phyloP scores from a whole-genome alignment of 345 rosid species.

The Populus pruinosa region DNA sequence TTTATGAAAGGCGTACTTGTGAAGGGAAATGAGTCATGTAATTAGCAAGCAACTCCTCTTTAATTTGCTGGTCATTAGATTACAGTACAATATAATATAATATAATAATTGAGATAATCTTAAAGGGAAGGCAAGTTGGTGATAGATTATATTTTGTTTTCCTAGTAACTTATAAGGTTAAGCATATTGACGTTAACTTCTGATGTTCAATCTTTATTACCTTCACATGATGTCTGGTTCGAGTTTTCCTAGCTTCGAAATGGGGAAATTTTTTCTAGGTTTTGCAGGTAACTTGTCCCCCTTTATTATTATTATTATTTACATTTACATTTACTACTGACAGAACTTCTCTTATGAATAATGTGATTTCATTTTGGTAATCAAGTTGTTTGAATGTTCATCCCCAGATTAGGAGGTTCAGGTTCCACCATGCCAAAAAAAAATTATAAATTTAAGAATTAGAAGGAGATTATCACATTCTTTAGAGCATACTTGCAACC shows the following conservation, averaged over 20 bases:
- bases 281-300: neutral
- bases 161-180: neutral
- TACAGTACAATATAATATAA: no score
- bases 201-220: neutral
- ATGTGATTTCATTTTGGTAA: no score
- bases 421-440: no score
- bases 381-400: no score
- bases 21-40: conserved; percentile 9
- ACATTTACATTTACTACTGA: no score
- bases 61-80: conserved; percentile 6
- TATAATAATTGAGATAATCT: no score
- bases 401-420: no score
- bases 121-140: conserved; percentile 1
- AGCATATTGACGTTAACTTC: neutral
- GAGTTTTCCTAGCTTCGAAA: neutral
- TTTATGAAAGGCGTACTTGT: conserved; percentile 12
- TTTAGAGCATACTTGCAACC: no score
- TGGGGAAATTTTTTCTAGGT: neutral
- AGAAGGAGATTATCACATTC: no score
- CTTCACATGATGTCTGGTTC: conserved; percentile 4
- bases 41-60: conserved; percentile 7
- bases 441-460: no score
- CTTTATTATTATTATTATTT: no score
- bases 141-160: neutral
- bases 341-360: no score